Percentiles rank a stretch among this genome's conserved stretches.
These are phyloP conservation scores for Aphanomyces astaci DNA, from an alignment of 352 stramenopile genomes.

Conservation along the genomic window DNA sequence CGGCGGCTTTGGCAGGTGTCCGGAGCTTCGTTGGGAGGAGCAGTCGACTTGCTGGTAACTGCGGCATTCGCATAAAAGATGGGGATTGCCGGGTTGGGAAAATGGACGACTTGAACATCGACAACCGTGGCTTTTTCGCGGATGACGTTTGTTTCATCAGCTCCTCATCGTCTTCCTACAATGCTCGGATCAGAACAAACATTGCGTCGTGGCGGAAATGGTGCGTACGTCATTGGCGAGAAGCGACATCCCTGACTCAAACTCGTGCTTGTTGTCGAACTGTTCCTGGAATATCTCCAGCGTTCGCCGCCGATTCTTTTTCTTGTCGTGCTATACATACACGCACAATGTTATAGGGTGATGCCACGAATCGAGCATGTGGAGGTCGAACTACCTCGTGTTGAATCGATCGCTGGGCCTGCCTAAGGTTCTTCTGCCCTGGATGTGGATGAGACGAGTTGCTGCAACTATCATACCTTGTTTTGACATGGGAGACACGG, in stretches of 20 bases:
- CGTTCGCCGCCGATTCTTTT: constrained; percentile 3
- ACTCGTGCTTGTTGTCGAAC: not conserved
- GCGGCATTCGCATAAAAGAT: not conserved
- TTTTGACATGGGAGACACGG: constrained; percentile 1
- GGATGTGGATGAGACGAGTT: not conserved
- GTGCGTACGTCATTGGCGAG: constrained; percentile 6
- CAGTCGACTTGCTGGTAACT: constrained; percentile 1
- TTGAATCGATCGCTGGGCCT: not conserved
- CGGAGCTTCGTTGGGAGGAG: constrained; percentile 6
- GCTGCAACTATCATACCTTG: not conserved
- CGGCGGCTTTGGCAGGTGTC: not conserved
- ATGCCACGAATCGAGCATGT: not conserved
- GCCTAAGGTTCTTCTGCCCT: constrained; percentile 2
- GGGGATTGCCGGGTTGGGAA: not conserved
- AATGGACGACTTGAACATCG: not conserved
- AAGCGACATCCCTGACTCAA: not conserved
- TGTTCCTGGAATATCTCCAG: constrained; percentile 16
- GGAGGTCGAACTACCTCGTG: constrained; percentile 7
- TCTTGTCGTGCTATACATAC: constrained; percentile 14
- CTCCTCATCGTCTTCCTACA: not conserved
- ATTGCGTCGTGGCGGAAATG: no score
- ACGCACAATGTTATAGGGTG: not conserved
- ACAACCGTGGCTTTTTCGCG: not conserved
- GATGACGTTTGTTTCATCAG: not conserved
- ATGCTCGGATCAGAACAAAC: no score